Base-by-base conservation (phyloP, 1,139 yeast species). In the Diutina catenulata region DNA sequence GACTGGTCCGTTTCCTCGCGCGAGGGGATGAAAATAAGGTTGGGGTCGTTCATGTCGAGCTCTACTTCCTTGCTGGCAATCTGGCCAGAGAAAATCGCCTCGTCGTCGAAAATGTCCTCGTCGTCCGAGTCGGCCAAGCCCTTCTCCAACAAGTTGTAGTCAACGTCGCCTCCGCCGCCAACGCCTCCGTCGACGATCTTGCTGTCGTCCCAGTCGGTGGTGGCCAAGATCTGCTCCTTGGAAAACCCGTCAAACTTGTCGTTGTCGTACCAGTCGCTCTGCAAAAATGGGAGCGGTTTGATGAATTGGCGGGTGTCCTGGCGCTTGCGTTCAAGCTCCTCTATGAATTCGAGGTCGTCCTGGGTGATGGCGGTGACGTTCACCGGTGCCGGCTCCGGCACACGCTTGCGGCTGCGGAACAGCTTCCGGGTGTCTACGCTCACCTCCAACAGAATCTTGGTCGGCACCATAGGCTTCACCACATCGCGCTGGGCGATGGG, bases 41-140 rank as follows among this genome's bases (percentile, higher is more conserved):
- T 68, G 10, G 93, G 83, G 57, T 91, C 99, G 52, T 91, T 91
- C 80, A 87, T 72, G 55, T 91, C 94, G 35, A 91, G 58, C 46
- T 65, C 70, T 41, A 75, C 67, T 41, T 62, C 64, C 28, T 53
- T 62, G 28, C 57, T 41, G 47, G 62, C 57, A 26, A 82, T 51
- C 24, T 72, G 70, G 3, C 95, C 97, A 38, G 82, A 79, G 42
- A 87, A 71, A n/a, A 91, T 70, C 44, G 75, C 73, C 29, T 83
- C 91, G 48, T 84, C 95, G 32, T 82, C 79, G 42, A 87, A 71
- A n/a, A 91, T 70, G 44, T 75, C 73, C 29, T 83, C 91, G 48
- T 84, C 94, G 32, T 79, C 81, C 49, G 81, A 84, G 22, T 68
- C 70, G n/a, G n/a, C n/a, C 43, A 47, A 10, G 43, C 49, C 15